Evolutionary conservation across 2,329 filamentous ascomycete genomes (phyloP).

Genomic region (Zymoseptoria ardabiliae): DNA sequence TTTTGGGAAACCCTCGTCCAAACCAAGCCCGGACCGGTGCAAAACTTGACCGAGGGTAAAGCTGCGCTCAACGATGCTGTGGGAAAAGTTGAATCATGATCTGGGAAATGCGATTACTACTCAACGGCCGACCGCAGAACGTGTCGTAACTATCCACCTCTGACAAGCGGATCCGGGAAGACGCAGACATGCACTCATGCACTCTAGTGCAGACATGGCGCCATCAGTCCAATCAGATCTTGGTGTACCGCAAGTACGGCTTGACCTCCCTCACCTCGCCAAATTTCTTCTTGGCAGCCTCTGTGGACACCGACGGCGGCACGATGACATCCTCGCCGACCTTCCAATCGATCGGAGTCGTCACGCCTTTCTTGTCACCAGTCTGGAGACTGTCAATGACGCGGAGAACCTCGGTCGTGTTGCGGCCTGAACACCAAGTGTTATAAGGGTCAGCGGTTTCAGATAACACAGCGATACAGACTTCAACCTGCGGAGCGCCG

Average conservation of each 20-base stretch:
- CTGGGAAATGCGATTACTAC: slow-evolving; percentile 3
- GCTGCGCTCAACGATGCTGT: background rate
- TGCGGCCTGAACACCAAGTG: slow-evolving; percentile 29
- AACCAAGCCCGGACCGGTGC: background rate
- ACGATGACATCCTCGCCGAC: slow-evolving; percentile 89
- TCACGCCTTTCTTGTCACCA: slow-evolving; percentile 72
- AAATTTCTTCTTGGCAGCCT: slow-evolving; percentile 83
- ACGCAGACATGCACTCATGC: background rate
- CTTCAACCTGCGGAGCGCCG: no score
- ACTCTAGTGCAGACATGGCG: background rate
- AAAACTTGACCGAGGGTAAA: background rate
- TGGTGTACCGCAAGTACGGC: slow-evolving; percentile 66
- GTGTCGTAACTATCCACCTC: no score
- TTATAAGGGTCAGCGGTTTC: no score
- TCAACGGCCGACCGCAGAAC: background rate
- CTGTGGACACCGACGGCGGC: slow-evolving; percentile 71
- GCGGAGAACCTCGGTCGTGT: slow-evolving; percentile 50
- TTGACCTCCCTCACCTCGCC: slow-evolving; percentile 59
- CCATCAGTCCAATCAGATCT: slow-evolving; percentile 20
- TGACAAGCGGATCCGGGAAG: background rate
- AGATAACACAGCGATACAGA: no score
- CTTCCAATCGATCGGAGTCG: slow-evolving; percentile 74
- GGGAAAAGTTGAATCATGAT: slow-evolving; percentile 1
- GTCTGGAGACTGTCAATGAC: slow-evolving; percentile 53
- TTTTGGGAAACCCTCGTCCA: background rate